These are phyloP conservation scores for Sporothrix brasiliensis DNA, from an alignment of 2,329 filamentous ascomycete genomes.

Conservation along the genomic window DNA sequence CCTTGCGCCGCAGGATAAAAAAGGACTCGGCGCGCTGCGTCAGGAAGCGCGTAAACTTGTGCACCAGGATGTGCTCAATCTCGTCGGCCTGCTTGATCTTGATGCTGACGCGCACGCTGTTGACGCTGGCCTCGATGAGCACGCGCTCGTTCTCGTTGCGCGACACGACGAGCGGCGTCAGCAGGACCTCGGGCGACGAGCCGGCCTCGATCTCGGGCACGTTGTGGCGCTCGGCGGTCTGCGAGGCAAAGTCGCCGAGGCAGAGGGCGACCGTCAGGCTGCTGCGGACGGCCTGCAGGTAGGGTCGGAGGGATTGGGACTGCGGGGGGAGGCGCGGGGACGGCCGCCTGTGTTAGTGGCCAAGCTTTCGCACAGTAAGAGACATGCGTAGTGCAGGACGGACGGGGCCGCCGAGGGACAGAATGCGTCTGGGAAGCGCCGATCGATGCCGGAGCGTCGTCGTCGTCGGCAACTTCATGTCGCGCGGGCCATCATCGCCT, in stretches of 20 bases:
- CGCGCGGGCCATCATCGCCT: background rate
- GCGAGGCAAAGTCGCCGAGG: conserved; percentile 95
- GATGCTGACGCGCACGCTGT: conserved; percentile 95
- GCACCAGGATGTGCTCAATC: conserved; percentile 96
- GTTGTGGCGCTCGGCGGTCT: conserved; percentile 95
- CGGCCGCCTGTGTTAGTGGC: background rate
- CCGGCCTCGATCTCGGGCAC: conserved; percentile 95
- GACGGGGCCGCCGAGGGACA: background rate
- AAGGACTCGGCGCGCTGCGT: conserved; percentile 96
- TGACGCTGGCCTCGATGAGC: conserved; percentile 93
- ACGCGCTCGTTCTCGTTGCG: conserved; percentile 98
- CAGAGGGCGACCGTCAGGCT: conserved; percentile 92
- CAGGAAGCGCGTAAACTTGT: conserved; percentile 97
- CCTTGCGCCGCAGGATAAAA: conserved; percentile 93
- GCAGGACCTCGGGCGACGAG: conserved; percentile 87
- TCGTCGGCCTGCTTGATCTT: conserved; percentile 99
- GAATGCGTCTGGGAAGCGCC: background rate
- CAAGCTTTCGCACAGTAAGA: background rate
- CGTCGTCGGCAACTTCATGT: background rate
- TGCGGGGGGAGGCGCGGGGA: conserved; percentile 41
- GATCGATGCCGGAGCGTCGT: background rate
- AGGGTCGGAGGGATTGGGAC: conserved; percentile 97
- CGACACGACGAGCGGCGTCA: conserved; percentile 87
- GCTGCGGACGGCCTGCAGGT: conserved; percentile 93
- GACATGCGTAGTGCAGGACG: background rate